phyloP scores from a whole-genome alignment of 2,329 filamentous ascomycete genomes.

The Chrysoporthe austroafricana region DNA sequence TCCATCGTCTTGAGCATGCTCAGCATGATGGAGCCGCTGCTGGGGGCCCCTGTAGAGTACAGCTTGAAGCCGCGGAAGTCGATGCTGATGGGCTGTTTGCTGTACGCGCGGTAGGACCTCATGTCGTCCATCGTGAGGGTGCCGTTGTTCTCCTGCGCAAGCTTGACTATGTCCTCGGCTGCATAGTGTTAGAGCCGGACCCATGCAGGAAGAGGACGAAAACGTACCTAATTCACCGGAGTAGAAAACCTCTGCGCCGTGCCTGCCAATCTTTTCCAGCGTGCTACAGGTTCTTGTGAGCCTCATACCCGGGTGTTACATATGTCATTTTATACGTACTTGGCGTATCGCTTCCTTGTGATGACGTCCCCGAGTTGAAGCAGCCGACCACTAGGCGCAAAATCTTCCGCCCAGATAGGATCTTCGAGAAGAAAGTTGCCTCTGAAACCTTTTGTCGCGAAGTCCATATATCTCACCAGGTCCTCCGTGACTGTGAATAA shows the following conservation, averaged over 20 bases:
- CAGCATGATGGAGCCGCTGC: conserved; percentile 76
- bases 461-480: conserved; percentile 72
- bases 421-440: conserved; percentile 73
- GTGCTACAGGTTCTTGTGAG: conserved; percentile 47
- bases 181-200: conserved; percentile 33
- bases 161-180: conserved; percentile 74
- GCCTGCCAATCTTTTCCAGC: conserved; percentile 73
- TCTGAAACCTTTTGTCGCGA: conserved; percentile 40
- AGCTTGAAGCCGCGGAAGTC: conserved; percentile 73
- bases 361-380: conserved; percentile 76
- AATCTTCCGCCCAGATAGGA: conserved; percentile 82
- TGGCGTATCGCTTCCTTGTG: conserved; percentile 77
- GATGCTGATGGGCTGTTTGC: conserved; percentile 63
- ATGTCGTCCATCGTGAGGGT: conserved; percentile 84
- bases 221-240: conserved; percentile 41
- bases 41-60: conserved; percentile 71
- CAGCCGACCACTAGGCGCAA: conserved; percentile 77
- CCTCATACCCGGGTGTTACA: rapidly evolving
- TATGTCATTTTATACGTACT: conserved; percentile 37
- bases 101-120: conserved; percentile 68
- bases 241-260: conserved; percentile 56
- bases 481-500: conserved; percentile 67
- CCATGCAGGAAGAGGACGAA: not conserved
- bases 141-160: conserved; percentile 72
- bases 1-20: conserved; percentile 82